Conservation (phyloP, 148 eudicot genomes). For the Chenopodium quinoa region DNA sequence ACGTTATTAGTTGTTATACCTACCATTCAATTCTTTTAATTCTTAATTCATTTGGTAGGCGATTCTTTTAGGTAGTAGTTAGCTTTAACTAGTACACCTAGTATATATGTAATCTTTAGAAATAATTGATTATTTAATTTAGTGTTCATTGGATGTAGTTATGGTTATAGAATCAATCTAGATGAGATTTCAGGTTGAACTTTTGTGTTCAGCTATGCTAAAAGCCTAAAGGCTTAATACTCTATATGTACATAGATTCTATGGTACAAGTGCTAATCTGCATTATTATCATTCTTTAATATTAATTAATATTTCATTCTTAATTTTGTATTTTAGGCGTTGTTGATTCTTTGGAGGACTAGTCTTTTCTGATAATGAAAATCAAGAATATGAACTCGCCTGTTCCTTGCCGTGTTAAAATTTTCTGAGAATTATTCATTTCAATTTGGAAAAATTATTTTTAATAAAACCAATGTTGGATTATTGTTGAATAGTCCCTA, state of each 20-base stretch:
- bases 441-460: too few relatives aligned
- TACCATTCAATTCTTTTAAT: slow-evolving; percentile 28
- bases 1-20: background rate
- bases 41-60: slow-evolving; percentile 21
- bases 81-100: slow-evolving; percentile 7
- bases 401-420: too few relatives aligned
- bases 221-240: background rate
- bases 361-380: too few relatives aligned
- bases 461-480: too few relatives aligned
- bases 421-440: too few relatives aligned
- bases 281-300: background rate
- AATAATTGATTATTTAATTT: background rate
- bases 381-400: too few relatives aligned
- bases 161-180: slow-evolving; percentile 7
- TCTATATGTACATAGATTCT: slow-evolving; percentile 1
- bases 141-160: background rate
- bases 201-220: background rate
- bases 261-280: background rate
- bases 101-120: slow-evolving; percentile 18
- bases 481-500: too few relatives aligned
- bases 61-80: slow-evolving; percentile 9
- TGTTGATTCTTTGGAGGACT: background rate
- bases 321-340: background rate
- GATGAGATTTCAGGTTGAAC: slow-evolving; percentile 9
- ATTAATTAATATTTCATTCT: background rate